Conservation (phyloP, 2,329 filamentous ascomycete species). For the Coccinonectria pachysandricola region DNA sequence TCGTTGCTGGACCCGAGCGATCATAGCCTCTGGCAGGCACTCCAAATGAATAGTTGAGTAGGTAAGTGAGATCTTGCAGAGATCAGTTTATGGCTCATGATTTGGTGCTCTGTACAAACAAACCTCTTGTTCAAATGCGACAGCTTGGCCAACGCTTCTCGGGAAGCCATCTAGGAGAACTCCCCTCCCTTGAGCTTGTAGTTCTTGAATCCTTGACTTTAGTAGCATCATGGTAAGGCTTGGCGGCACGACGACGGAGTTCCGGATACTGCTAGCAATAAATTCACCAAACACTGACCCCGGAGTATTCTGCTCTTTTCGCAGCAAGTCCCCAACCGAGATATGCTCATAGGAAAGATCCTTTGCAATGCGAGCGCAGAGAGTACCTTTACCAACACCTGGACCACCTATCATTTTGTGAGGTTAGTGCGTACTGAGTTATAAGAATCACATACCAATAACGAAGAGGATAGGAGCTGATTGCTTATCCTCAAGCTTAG, state of each 20-base stretch:
- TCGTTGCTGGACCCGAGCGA: too few relatives aligned
- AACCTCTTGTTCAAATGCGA: conserved; percentile 7
- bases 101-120: neutral
- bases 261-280: conserved; percentile 4
- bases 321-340: conserved; percentile 3
- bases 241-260: conserved; percentile 2
- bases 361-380: neutral
- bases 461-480: conserved; percentile 4
- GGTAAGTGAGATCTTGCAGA: neutral
- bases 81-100: neutral
- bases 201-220: conserved; percentile 4
- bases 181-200: conserved; percentile 3
- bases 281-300: conserved; percentile 6
- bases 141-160: conserved; percentile 2
- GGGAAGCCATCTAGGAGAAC: conserved; percentile 6
- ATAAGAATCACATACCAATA: conserved; percentile 2
- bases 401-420: conserved; percentile 3
- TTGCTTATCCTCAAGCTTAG: conserved; percentile 2
- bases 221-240: conserved; percentile 4
- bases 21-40: too few relatives aligned
- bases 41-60: too few relatives aligned
- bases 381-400: neutral
- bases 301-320: conserved; percentile 4
- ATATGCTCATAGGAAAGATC: conserved; percentile 5
- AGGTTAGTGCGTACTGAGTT: neutral